Conservation (phyloP, 2,329 filamentous ascomycete species). For the Parasarocladium wereldwijsianum region DNA sequence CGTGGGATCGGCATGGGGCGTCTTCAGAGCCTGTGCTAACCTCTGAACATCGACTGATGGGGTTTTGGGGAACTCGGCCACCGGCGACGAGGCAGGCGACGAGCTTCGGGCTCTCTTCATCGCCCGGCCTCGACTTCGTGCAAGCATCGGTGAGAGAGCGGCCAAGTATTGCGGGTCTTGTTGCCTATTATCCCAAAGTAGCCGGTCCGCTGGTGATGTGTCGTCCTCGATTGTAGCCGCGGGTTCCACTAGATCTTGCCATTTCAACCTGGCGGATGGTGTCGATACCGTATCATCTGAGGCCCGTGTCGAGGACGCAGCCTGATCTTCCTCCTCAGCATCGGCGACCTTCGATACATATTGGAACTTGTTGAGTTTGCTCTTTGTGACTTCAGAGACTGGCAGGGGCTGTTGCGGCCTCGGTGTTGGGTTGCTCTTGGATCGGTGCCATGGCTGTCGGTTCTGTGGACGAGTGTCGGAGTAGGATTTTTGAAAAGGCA, state of each 20-base stretch:
- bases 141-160: constrained; percentile 32
- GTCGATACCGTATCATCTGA: constrained; percentile 14
- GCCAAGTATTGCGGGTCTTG: constrained; percentile 24
- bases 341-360: constrained; percentile 14
- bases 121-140: constrained; percentile 31
- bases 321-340: constrained; percentile 3
- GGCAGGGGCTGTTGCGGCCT: constrained; percentile 28
- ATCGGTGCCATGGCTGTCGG: constrained; percentile 36
- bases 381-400: constrained; percentile 45
- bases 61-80: constrained; percentile 25
- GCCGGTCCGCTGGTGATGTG: constrained; percentile 43
- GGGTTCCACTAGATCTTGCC: constrained; percentile 42
- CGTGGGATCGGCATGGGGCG: constrained; percentile 57
- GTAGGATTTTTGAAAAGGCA: constrained; percentile 25
- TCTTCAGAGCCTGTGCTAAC: constrained; percentile 43
- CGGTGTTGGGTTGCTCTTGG: constrained; percentile 33
- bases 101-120: constrained; percentile 61
- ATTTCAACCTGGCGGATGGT: constrained; percentile 36
- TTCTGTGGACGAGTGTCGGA: constrained; percentile 20
- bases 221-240: constrained; percentile 27
- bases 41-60: constrained; percentile 42
- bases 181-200: constrained; percentile 43
- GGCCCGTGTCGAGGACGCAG: constrained; percentile 8
- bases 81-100: constrained; percentile 56
- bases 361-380: constrained; percentile 44